Evolutionary conservation across 176 grass and related monocot genomes (phyloP).

Genomic region (Stipa capillata): DNA sequence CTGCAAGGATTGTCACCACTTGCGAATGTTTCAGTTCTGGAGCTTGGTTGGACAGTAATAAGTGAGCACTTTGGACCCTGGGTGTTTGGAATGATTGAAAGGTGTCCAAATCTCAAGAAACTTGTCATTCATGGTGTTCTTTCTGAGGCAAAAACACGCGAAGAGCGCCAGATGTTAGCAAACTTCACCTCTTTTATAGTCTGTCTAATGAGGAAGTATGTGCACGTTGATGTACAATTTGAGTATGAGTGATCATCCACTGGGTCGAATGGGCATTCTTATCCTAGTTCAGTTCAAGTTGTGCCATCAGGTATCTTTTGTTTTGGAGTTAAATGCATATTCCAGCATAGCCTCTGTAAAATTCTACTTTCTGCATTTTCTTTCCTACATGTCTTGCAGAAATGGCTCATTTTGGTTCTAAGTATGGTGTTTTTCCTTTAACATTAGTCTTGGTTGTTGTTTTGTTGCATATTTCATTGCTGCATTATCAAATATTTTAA

Average conservation of each 20-base stretch:
- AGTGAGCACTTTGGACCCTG: slow-evolving; percentile 91
- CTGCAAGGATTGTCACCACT: slow-evolving; percentile 62
- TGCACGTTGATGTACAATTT: slow-evolving; percentile 86
- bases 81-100: slow-evolving; percentile 97
- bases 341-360: neutral
- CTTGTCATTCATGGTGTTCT: slow-evolving; percentile 90
- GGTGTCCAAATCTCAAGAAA: slow-evolving; percentile 94
- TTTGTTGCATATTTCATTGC: neutral
- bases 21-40: slow-evolving; percentile 72
- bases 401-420: slow-evolving; percentile 5
- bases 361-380: neutral
- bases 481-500: neutral
- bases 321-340: neutral
- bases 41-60: slow-evolving; percentile 96
- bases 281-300: neutral
- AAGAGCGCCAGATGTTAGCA: slow-evolving; percentile 75
- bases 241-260: slow-evolving; percentile 70
- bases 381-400: neutral
- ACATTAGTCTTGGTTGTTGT: slow-evolving; percentile 14
- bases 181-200: slow-evolving; percentile 85
- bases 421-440: too few relatives aligned
- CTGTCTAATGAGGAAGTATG: slow-evolving; percentile 72
- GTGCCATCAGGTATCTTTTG: slow-evolving; percentile 28
- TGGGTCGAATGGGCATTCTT: neutral
- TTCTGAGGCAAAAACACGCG: slow-evolving; percentile 83